Percentiles rank a stretch among this genome's conserved stretches.
Conservation (phyloP, 805 yeast genomes). For the Candida koratica region DNA sequence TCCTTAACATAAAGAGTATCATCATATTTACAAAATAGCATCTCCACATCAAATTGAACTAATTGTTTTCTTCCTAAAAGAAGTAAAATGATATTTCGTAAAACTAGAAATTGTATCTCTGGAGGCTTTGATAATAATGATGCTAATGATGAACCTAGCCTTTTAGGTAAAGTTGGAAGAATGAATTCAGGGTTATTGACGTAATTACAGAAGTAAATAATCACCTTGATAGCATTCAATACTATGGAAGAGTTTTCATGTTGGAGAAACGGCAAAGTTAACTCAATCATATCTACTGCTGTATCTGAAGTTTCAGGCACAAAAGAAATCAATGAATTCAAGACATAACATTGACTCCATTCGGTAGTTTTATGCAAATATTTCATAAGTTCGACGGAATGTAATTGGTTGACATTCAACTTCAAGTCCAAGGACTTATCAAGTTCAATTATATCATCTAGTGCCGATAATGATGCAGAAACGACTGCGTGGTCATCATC, state of each 20-base stretch:
- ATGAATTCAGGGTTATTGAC: conserved; percentile 51
- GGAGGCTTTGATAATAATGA: conserved; percentile 70
- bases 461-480: conserved; percentile 66
- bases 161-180: conserved; percentile 51
- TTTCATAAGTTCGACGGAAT: conserved; percentile 36
- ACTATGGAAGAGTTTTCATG: conserved; percentile 82
- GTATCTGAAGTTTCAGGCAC: conserved; percentile 69
- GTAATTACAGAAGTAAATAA: conserved; percentile 71
- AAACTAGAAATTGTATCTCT: conserved; percentile 77
- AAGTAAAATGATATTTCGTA: conserved; percentile 75
- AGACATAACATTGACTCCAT: conserved; percentile 71
- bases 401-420: conserved; percentile 44
- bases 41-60: conserved; percentile 62
- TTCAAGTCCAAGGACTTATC: conserved; percentile 45
- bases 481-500: conserved; percentile 61
- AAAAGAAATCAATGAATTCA: conserved; percentile 61
- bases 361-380: conserved; percentile 42
- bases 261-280: conserved; percentile 64
- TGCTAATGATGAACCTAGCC: conserved; percentile 65
- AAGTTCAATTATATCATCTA: conserved; percentile 60
- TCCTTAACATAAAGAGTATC: conserved; percentile 88
- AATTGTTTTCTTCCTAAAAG: conserved; percentile 63
- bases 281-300: conserved; percentile 62
- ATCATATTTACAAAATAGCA: conserved; percentile 77
- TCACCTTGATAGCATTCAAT: conserved; percentile 66